Conservation (phyloP, 441 rosid genomes). For the Aquilaria agallochum region DNA sequence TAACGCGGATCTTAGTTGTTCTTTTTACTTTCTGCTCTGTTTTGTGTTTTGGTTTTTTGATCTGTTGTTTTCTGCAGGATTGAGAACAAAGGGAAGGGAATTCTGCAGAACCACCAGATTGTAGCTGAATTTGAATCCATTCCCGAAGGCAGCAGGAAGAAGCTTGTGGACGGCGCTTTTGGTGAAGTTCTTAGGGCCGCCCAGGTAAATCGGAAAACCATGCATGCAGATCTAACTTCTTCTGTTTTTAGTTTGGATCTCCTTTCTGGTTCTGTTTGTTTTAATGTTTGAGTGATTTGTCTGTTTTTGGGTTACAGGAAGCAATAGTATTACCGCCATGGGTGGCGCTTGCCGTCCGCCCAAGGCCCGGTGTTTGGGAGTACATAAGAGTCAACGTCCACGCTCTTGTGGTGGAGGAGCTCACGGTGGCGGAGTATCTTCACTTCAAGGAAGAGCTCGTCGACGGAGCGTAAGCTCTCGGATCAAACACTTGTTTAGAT, state of each 20-base stretch:
- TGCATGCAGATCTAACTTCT: neutral
- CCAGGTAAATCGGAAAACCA: constrained; percentile 40
- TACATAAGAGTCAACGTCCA: constrained; percentile 79
- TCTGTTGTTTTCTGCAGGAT: constrained; percentile 33
- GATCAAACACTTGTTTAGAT: neutral
- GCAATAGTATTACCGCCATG: constrained; percentile 85
- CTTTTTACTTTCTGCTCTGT: neutral
- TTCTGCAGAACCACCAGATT: constrained; percentile 77
- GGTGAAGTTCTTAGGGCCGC: constrained; percentile 67
- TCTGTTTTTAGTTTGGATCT: neutral
- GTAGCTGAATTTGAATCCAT: constrained; percentile 77
- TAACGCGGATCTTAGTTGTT: neutral
- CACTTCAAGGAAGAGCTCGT: constrained; percentile 92
- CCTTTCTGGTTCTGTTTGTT: neutral
- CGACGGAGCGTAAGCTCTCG: constrained; percentile 57
- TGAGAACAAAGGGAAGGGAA: constrained; percentile 81
- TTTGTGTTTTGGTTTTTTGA: neutral
- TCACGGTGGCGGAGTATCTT: constrained; percentile 68
- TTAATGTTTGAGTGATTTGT: constrained; percentile 3
- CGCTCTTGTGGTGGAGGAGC: constrained; percentile 77
- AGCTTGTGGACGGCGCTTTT: constrained; percentile 58
- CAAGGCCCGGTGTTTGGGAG: constrained; percentile 97
- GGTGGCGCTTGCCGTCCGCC: constrained; percentile 92
- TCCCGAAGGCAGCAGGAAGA: constrained; percentile 57
- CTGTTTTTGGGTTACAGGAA: constrained; percentile 44